These are phyloP conservation scores for Rhodosporidiobolus odoratus DNA, from an alignment of 768 basidiomycete species.

Conservation along the genomic window DNA sequence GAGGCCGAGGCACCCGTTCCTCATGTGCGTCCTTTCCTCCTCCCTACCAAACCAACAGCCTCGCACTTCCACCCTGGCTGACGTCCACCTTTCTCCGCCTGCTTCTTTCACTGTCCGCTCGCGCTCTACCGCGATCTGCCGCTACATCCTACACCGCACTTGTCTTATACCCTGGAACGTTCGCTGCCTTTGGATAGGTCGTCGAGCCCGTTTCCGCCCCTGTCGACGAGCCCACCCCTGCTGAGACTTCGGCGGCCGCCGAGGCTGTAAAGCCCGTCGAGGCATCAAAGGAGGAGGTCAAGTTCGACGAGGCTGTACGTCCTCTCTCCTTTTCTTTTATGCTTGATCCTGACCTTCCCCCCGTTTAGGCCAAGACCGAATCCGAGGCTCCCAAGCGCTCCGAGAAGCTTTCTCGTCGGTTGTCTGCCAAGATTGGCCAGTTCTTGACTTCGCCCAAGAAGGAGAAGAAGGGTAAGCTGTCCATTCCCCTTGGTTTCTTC, in stretches of 20 bases:
- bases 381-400: slow-evolving; percentile 30
- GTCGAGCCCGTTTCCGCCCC: not conserved
- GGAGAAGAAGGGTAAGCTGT: slow-evolving; percentile 27
- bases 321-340: too few relatives aligned
- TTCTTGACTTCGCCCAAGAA: slow-evolving; percentile 33
- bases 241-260: not conserved
- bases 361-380: slow-evolving; percentile 24
- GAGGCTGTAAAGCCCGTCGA: slow-evolving; percentile 17
- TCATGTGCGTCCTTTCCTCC: too few relatives aligned
- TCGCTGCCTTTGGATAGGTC: slow-evolving; percentile 25
- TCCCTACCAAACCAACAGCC: too few relatives aligned
- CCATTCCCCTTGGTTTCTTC: not conserved
- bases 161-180: too few relatives aligned
- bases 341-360: not conserved
- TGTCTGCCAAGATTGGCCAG: slow-evolving; percentile 28
- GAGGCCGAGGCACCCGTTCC: too few relatives aligned
- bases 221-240: slow-evolving; percentile 2
- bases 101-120: too few relatives aligned
- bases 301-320: slow-evolving; percentile 29
- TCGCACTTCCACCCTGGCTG: too few relatives aligned
- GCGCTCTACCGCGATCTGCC: too few relatives aligned
- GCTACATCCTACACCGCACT: too few relatives aligned
- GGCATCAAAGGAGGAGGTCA: slow-evolving; percentile 5
- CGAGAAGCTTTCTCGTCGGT: slow-evolving; percentile 30
- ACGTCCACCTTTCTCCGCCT: too few relatives aligned